Evolutionary conservation across 257 asterid genomes (phyloP).

Genomic region (Solanum paucissectum): DNA sequence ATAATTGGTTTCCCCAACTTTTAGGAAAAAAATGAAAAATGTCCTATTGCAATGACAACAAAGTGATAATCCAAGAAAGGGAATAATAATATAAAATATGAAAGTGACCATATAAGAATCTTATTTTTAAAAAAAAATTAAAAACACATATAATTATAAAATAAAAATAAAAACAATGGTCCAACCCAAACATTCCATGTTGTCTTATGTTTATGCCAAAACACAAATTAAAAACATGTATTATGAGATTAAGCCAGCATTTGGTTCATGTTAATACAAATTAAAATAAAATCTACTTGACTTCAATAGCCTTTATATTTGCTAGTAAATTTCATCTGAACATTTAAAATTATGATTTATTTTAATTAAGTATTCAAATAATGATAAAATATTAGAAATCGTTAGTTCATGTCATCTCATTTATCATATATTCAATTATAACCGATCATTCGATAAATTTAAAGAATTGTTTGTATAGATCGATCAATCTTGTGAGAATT

Average conservation of each 20-base stretch:
- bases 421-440: too few relatives aligned
- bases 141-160: background rate
- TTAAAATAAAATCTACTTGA: background rate
- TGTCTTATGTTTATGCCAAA: background rate
- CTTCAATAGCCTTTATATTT: background rate
- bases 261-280: background rate
- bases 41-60: background rate
- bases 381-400: too few relatives aligned
- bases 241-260: background rate
- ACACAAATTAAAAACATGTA: background rate
- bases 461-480: too few relatives aligned
- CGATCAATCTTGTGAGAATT: background rate
- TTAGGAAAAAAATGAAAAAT: background rate
- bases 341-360: too few relatives aligned
- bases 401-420: too few relatives aligned
- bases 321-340: too few relatives aligned
- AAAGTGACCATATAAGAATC: background rate
- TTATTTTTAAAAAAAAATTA: background rate
- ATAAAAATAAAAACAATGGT: background rate
- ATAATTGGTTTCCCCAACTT: background rate
- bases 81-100: background rate
- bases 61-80: background rate
- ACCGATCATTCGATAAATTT: too few relatives aligned
- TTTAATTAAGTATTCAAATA: too few relatives aligned
- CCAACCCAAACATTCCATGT: background rate